Base-by-base conservation (phyloP, 257 asterid species). In the Ligustrum vulgare region DNA sequence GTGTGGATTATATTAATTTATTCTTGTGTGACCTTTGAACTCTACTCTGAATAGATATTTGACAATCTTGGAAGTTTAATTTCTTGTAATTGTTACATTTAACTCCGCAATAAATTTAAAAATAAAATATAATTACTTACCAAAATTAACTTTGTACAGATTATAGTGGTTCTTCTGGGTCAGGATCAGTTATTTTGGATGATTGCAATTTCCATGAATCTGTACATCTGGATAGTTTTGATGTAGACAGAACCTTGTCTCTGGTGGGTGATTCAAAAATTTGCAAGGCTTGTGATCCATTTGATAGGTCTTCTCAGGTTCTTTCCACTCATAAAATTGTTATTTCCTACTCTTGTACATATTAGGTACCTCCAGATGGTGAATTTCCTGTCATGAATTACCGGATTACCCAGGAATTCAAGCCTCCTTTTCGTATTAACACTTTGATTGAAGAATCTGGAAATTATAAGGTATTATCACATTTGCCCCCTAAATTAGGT, bases 181-280 rank as follows among this genome's bases (percentile, higher is more conserved):
- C 98, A 62, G 97, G 97, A 77, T 84, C 97, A 25, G 98, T 95
- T 58, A 77, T 93, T 78, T 81, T 95, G 87, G 99, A 95, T 84
- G 99, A 95, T 82, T 95, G 99, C 90, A 95, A 95, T 86, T 95
- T 95, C 87, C 99, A 95, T 47, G 99, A 95, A 86, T 95, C 99
- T 72, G 99, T 95, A 65, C 96, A 91, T 85, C 92, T 91, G 81
- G 99, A 93, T 79, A 95, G 80, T 85, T 95, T 95, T 81, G 99
- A 95, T 65, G 89, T 93, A 67, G 99, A 95, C 82, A 87, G 93
- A 88, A 93, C 99, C 54, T 75, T 95, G 85, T 78, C 91, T 83
- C 87, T 95, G 88, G 99, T 95, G 87, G 82, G 87, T 81, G 76
- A 36, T 69, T 71, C 75, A 60, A 33, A 71, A 68, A 79, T 31